These are phyloP conservation scores for Cladorrhinum samala DNA, from an alignment of 495 filamentous ascomycete species.

Conservation along the genomic window DNA sequence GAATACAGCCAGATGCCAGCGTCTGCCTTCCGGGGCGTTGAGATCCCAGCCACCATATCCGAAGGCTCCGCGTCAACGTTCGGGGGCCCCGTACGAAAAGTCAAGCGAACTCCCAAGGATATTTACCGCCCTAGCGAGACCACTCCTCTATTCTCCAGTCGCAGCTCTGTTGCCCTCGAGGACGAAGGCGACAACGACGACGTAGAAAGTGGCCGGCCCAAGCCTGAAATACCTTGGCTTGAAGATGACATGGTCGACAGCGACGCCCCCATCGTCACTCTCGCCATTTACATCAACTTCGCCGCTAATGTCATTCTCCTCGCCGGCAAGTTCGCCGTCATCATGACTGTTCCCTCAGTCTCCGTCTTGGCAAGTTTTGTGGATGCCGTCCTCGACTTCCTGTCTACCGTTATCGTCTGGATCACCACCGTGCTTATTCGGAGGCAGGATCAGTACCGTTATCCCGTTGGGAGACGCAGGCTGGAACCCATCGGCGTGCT, in stretches of 20 bases:
- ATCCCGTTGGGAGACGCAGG: slow-evolving; percentile 68
- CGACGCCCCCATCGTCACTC: slow-evolving; percentile 58
- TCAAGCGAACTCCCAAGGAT: slow-evolving; percentile 71
- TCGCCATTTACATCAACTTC: slow-evolving; percentile 84
- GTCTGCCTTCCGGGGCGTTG: slow-evolving; percentile 36
- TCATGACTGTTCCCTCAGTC: slow-evolving; percentile 71
- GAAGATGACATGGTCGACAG: slow-evolving; percentile 57
- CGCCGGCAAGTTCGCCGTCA: slow-evolving; percentile 72
- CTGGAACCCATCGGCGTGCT: slow-evolving; percentile 76
- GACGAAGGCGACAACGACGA: slow-evolving; percentile 15
- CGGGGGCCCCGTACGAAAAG: slow-evolving; percentile 15
- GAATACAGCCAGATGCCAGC: slow-evolving; percentile 62
- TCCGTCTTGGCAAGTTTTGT: slow-evolving; percentile 86
- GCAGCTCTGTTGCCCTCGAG: slow-evolving; percentile 25
- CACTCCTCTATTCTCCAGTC: slow-evolving; percentile 51
- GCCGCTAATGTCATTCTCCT: slow-evolving; percentile 76
- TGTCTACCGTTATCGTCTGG: slow-evolving; percentile 84
- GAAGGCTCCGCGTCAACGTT: slow-evolving; percentile 30
- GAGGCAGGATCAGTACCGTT: slow-evolving; percentile 69
- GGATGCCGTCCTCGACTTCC: slow-evolving; percentile 79
- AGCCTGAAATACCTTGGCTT: slow-evolving; percentile 47
- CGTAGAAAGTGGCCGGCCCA: slow-evolving; percentile 14
- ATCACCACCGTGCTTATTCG: slow-evolving; percentile 70
- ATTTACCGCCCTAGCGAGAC: slow-evolving; percentile 73
- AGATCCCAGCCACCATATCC: slow-evolving; percentile 52